Percentiles rank a stretch among this genome's conserved stretches.
Conservation (phyloP, 2,329 filamentous ascomycete species). For the Colletotrichum brevisporum region DNA sequence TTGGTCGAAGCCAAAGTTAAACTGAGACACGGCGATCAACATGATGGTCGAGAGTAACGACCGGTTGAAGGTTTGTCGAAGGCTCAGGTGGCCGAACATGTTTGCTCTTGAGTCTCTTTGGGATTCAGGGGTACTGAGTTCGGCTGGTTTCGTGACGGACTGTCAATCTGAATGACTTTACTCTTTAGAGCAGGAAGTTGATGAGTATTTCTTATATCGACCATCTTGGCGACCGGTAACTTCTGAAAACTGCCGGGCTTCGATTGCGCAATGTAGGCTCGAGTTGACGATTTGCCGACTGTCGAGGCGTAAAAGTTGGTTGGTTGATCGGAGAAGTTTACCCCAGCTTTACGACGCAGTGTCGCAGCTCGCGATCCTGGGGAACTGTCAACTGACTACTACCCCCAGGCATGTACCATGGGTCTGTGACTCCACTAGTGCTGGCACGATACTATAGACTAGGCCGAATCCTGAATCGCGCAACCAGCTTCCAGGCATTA, state of each 20-base stretch:
- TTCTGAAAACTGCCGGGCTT: constrained; percentile 3
- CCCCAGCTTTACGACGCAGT: background rate
- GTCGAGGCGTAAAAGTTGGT: background rate
- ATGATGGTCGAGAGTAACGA: constrained; percentile 40
- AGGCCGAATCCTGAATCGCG: constrained; percentile 3
- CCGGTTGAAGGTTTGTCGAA: constrained; percentile 42
- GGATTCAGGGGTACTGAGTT: background rate
- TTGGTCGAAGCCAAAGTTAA: constrained; percentile 59
- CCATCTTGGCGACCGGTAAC: background rate
- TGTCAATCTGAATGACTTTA: background rate
- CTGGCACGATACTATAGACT: background rate
- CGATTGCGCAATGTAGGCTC: constrained; percentile 7
- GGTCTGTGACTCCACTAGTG: background rate
- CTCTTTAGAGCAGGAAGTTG: background rate
- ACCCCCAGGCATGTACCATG: background rate
- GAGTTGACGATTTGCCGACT: background rate
- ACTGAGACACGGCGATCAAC: constrained; percentile 53
- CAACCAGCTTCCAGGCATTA: background rate
- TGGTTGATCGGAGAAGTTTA: constrained; percentile 13
- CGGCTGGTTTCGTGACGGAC: background rate
- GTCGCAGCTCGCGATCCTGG: background rate
- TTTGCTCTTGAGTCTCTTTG: background rate
- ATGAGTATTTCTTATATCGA: constrained; percentile 5
- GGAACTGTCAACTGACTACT: no score
- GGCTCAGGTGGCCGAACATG: constrained; percentile 14